Evolutionary conservation across 768 basidiomycete genomes (phyloP).

Genomic region (Erythrobasidium yunnanense): DNA sequence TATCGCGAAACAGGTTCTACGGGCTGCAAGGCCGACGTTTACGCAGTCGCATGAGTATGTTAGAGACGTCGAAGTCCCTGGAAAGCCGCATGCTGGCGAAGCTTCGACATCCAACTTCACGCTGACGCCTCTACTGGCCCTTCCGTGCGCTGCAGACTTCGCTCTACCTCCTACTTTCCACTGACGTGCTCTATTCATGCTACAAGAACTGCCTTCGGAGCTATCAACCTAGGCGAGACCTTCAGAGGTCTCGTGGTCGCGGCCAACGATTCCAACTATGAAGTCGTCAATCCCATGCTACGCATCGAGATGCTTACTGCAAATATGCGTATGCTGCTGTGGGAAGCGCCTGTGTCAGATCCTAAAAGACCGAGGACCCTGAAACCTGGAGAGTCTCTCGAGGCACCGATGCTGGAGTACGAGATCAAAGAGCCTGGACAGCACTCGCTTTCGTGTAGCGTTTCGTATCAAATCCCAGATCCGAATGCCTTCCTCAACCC

Average conservation of each 20-base stretch:
- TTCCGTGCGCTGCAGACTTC: conserved; percentile 2
- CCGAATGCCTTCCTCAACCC: neutral
- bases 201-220: conserved; percentile 17
- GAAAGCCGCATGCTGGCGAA: neutral
- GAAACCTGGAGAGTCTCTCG: conserved; percentile 9
- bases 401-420: conserved; percentile 18
- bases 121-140: conserved; percentile 17
- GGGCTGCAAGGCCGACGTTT: conserved; percentile 17
- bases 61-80: neutral
- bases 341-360: conserved; percentile 4
- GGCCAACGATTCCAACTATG: conserved; percentile 12
- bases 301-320: conserved; percentile 15
- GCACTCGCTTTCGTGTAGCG: conserved; percentile 16
- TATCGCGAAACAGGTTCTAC: neutral
- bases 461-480: conserved; percentile 6
- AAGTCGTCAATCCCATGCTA: conserved; percentile 3
- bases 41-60: neutral
- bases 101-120: conserved; percentile 17
- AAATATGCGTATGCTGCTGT: neutral
- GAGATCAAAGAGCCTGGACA: conserved; percentile 23
- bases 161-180: neutral
- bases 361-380: neutral
- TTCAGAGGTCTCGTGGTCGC: conserved; percentile 17
- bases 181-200: no score
- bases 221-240: conserved; percentile 25